These are phyloP conservation scores for Ambrosia hybrid DNA, from an alignment of 140 eudicot genomes.

Conservation along the genomic window DNA sequence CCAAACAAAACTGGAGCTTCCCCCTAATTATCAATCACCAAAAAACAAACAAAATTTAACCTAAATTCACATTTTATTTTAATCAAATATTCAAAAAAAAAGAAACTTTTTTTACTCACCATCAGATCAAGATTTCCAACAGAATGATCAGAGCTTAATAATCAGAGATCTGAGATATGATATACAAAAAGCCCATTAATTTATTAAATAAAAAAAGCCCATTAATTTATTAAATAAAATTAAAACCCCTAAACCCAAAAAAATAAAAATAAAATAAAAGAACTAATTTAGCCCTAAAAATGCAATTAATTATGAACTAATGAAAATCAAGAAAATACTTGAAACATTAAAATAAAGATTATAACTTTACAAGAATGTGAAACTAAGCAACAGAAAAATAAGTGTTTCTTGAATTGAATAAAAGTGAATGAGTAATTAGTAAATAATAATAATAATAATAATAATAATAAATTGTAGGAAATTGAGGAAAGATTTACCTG, in stretches of 20 bases:
- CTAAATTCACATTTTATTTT: conserved; percentile 11
- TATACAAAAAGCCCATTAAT: neutral
- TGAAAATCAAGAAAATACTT: neutral
- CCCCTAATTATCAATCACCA: conserved; percentile 42
- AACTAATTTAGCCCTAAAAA: conserved; percentile 27
- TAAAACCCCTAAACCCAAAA: conserved; percentile 27
- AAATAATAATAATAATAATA: no score
- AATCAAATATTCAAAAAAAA: neutral
- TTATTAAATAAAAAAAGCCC: conserved; percentile 23
- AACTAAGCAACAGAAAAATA: conserved; percentile 4
- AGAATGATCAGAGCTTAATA: conserved; percentile 30
- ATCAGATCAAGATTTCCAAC: conserved; percentile 31
- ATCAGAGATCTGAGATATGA: neutral
- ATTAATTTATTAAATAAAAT: conserved; percentile 12
- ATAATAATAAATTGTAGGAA: no score
- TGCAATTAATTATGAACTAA: conserved; percentile 14
- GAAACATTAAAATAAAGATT: neutral
- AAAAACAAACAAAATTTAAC: neutral
- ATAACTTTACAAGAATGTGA: conserved; percentile 8
- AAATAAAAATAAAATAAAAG: no score
- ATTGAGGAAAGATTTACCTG: conserved; percentile 23
- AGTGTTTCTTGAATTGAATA: neutral
- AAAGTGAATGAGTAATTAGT: neutral
- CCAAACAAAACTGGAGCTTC: conserved; percentile 65
- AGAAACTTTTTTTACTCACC: conserved; percentile 25